These are phyloP conservation scores for bread wheat (Triticum aestivum) DNA, from an alignment of 176 grass and related monocot genomes.

Conservation along the genomic window IWGSC_CS_RefSeq_v2.1 NC_057799.1:424026980-424027479, in stretches of 20 bases:
- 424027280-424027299: background rate
- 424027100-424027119: background rate
- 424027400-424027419: conserved; percentile 3
- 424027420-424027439: background rate
- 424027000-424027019: conserved; percentile 28
- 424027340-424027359: background rate
- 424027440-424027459: background rate
- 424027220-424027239: conserved; percentile 8
- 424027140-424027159: conserved; percentile 17
- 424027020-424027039: conserved; percentile 28
- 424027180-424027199: background rate
- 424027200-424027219: conserved; percentile 4
- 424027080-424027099: background rate
- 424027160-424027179: background rate
- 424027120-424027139: background rate
- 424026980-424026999: conserved; percentile 11
- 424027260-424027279: background rate
- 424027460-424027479: background rate
- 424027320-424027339: background rate
- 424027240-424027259: background rate
- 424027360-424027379: background rate
- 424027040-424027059: background rate
- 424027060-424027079: background rate
- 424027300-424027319: background rate
- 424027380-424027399: background rate